Evolutionary conservation across 2,329 filamentous ascomycete genomes (phyloP).

Genomic region (Nectriaceae sp.): DNA sequence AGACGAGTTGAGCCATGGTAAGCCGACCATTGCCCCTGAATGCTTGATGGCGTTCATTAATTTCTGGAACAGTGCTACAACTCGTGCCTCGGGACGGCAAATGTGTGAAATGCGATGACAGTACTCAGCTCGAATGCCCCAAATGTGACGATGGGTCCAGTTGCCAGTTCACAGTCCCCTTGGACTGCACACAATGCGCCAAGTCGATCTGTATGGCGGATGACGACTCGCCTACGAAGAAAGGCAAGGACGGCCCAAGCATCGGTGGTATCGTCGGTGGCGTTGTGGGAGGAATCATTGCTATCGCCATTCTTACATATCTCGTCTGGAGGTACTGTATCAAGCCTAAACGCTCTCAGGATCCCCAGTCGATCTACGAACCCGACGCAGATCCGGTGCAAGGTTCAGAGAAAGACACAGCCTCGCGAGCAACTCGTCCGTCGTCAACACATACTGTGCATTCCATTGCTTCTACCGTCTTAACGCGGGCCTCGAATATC

Average conservation of each 20-base stretch:
- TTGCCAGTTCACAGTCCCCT: conserved; percentile 49
- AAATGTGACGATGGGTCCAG: conserved; percentile 41
- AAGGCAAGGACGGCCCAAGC: conserved; percentile 56
- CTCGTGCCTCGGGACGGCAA: conserved; percentile 42
- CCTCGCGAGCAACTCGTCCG: conserved; percentile 50
- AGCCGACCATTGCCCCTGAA: neutral
- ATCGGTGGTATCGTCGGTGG: conserved; percentile 88
- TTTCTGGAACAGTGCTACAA: conserved; percentile 27
- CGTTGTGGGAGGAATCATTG: conserved; percentile 80
- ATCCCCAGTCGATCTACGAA: conserved; percentile 55
- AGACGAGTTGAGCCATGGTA: conserved; percentile 34
- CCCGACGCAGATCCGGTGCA: conserved; percentile 51
- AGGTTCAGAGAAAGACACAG: conserved; percentile 49
- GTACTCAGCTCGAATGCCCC: conserved; percentile 46
- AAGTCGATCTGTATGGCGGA: conserved; percentile 47
- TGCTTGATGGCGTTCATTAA: conserved; percentile 9
- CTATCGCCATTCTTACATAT: conserved; percentile 74
- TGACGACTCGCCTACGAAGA: conserved; percentile 18
- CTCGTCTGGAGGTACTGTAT: conserved; percentile 87
- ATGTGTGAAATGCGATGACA: conserved; percentile 50
- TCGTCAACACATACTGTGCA: conserved; percentile 83
- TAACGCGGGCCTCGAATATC: conserved; percentile 96
- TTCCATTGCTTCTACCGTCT: conserved; percentile 92
- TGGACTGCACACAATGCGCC: conserved; percentile 49
- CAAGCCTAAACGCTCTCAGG: conserved; percentile 72